Conservation (phyloP, 768 basidiomycete genomes). For the Pilatotrama ljubarskyi region DNA sequence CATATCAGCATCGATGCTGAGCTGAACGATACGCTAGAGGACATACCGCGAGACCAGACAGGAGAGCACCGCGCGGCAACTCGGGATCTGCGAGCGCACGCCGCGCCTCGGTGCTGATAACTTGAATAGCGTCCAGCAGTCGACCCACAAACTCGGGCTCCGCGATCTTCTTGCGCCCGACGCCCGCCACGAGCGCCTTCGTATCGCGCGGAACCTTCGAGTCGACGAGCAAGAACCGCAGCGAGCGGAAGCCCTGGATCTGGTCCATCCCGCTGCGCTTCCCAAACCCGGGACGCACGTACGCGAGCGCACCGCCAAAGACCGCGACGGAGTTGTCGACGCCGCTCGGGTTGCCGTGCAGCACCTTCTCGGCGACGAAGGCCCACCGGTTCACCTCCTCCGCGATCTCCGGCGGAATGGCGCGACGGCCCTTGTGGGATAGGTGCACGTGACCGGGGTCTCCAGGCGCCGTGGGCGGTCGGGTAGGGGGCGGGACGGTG, state of each 20-base stretch:
- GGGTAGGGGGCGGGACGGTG: conserved; percentile 47
- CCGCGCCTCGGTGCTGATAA: conserved; percentile 81
- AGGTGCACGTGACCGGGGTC: conserved; percentile 59
- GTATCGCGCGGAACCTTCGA: conserved; percentile 93
- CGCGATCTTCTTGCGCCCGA: conserved; percentile 65
- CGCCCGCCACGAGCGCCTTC: conserved; percentile 91
- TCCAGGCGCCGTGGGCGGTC: conserved; percentile 24
- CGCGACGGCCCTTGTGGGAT: conserved; percentile 64
- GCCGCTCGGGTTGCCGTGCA: conserved; percentile 97
- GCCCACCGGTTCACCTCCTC: conserved; percentile 91
- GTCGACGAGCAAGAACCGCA: conserved; percentile 89
- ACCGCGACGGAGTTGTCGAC: conserved; percentile 95
- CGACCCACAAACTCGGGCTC: conserved; percentile 86
- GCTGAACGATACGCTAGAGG: not conserved
- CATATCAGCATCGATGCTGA: not conserved
- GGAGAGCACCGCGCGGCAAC: conserved; percentile 62
- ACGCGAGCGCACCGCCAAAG: conserved; percentile 89
- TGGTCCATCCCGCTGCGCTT: conserved; percentile 81
- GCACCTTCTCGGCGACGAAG: conserved; percentile 91
- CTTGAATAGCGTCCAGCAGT: conserved; percentile 79
- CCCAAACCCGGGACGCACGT: conserved; percentile 78
- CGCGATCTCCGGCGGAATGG: conserved; percentile 61
- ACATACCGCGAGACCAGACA: conserved; percentile 72
- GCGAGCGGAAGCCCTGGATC: conserved; percentile 88
- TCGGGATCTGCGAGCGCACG: conserved; percentile 72